These are phyloP conservation scores for Phyllosticta citrichinensis DNA, from an alignment of 2,329 filamentous ascomycete species.

Conservation along the genomic window DNA sequence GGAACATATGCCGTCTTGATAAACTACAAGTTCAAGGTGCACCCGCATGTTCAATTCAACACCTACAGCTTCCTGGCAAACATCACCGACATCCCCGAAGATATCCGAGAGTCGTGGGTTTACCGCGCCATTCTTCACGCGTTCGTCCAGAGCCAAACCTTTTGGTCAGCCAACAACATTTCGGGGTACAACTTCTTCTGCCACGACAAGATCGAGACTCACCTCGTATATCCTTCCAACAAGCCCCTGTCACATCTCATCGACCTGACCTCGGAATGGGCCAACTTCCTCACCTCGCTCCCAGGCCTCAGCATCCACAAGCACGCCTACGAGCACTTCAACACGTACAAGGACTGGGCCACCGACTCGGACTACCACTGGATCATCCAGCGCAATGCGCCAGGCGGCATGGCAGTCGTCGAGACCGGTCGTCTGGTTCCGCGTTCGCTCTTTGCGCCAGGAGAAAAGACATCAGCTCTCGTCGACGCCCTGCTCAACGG, in stretches of 20 bases:
- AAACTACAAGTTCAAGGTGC: constrained; percentile 26
- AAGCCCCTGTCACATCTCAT: constrained; percentile 18
- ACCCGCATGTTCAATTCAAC: constrained; percentile 24
- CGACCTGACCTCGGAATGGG: constrained; percentile 20
- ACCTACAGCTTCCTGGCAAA: constrained; percentile 26
- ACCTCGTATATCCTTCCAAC: constrained; percentile 22
- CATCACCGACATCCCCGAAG: constrained; percentile 15
- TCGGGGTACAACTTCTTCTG: constrained; percentile 28
- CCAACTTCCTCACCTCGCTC: constrained; percentile 22
- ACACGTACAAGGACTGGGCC: constrained; percentile 24
- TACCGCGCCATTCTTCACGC: constrained; percentile 23
- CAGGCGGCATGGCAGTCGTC: constrained; percentile 24
- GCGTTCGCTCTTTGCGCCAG: constrained; percentile 18
- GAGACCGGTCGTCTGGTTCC: constrained; percentile 26
- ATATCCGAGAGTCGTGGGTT: constrained; percentile 22
- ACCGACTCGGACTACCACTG: constrained; percentile 18
- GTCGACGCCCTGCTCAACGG: constrained; percentile 22
- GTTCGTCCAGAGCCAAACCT: constrained; percentile 22
- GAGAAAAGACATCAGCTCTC: constrained; percentile 14
- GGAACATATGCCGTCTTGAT: constrained; percentile 22
- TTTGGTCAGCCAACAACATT: constrained; percentile 21
- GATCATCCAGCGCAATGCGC: constrained; percentile 23
- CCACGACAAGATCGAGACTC: constrained; percentile 21
- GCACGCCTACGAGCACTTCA: constrained; percentile 23
- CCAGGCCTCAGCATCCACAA: constrained; percentile 23